These are phyloP conservation scores for Magnolia changhungtana DNA, from an alignment of 164 flowering plant species.

Conservation along the genomic window DNA sequence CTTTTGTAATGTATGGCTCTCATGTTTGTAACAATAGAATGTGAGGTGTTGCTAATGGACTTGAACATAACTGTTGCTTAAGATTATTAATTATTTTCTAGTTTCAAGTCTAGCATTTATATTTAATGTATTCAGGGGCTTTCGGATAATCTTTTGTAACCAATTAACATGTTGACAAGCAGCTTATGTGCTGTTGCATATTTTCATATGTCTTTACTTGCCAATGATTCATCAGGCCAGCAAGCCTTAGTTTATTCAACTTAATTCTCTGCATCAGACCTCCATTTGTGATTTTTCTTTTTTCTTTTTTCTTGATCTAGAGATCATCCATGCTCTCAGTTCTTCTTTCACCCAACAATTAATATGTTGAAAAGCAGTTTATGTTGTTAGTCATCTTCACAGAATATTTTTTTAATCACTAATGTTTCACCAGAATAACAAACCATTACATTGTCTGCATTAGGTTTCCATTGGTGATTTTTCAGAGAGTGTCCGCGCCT, in stretches of 20 bases:
- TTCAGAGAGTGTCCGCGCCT: constrained; percentile 83
- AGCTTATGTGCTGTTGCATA: too few relatives aligned
- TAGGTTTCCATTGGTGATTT: constrained; percentile 74
- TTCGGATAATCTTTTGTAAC: too few relatives aligned
- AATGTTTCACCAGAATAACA: background rate
- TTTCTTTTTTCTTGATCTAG: background rate
- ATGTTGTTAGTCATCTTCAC: background rate
- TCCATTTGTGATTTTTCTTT: background rate
- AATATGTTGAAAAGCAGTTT: background rate
- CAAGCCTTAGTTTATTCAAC: background rate
- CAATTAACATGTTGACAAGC: too few relatives aligned
- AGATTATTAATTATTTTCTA: too few relatives aligned
- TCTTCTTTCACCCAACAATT: background rate
- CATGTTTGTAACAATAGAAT: too few relatives aligned
- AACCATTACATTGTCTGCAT: constrained; percentile 1
- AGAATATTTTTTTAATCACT: background rate
- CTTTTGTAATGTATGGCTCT: too few relatives aligned
- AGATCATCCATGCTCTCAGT: background rate
- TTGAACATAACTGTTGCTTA: too few relatives aligned
- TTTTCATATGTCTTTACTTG: background rate
- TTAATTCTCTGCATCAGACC: background rate
- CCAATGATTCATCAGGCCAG: background rate
- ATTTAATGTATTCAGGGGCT: too few relatives aligned
- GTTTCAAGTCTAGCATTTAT: too few relatives aligned
- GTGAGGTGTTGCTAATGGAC: too few relatives aligned